phyloP scores from a whole-genome alignment of 805 yeast genomes.

The Pichia californica region DNA sequence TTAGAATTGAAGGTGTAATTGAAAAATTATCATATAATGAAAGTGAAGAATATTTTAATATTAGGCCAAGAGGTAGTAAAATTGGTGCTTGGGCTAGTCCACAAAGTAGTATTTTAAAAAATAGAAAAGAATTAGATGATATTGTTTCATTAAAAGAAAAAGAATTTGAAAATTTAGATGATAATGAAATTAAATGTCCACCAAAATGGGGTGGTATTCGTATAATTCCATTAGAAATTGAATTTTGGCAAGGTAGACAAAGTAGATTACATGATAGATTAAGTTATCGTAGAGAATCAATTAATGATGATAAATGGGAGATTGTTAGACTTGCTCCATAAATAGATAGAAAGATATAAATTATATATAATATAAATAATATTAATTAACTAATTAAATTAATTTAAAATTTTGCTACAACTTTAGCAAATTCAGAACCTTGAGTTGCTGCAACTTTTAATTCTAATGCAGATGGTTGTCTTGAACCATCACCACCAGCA shows the following conservation, averaged over 20 bases:
- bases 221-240: constrained; percentile 81
- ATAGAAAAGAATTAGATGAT: constrained; percentile 58
- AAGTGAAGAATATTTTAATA: constrained; percentile 68
- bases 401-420: constrained; percentile 27
- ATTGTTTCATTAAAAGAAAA: constrained; percentile 41
- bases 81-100: constrained; percentile 98
- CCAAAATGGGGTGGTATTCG: constrained; percentile 95
- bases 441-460: constrained; percentile 56
- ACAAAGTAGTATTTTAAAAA: constrained; percentile 57
- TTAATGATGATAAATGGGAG: constrained; percentile 49
- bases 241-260: constrained; percentile 96
- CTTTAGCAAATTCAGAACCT: constrained; percentile 57
- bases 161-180: constrained; percentile 48
- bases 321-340: constrained; percentile 66
- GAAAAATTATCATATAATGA: constrained; percentile 70
- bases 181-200: constrained; percentile 78
- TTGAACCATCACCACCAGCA: constrained; percentile 74
- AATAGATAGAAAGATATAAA: neutral
- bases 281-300: constrained; percentile 52
- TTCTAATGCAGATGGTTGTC: constrained; percentile 60
- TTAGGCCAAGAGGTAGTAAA: constrained; percentile 88
- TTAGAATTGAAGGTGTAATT: constrained; percentile 82
- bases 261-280: constrained; percentile 89
- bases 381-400: neutral
- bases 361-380: neutral